These are phyloP conservation scores for Cryptosporidium viatorum DNA, from an alignment of 169 alveolate species.

Conservation along the genomic window DNA sequence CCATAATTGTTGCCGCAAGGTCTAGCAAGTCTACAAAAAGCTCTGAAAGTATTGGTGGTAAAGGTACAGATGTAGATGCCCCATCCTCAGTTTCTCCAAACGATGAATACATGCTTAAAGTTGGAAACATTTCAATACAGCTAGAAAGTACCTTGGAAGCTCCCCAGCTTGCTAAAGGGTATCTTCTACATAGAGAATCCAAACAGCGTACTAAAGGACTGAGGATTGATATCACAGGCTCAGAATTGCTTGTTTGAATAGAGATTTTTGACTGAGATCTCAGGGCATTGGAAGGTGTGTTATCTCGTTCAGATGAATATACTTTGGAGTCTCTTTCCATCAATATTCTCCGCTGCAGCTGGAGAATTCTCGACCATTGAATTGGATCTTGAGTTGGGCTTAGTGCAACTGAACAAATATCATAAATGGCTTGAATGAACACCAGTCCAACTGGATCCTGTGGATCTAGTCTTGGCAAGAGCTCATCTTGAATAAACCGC, in stretches of 20 bases:
- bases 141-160: conserved; percentile 72
- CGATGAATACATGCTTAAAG: conserved; percentile 71
- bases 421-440: conserved; percentile 59
- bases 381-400: conserved; percentile 72
- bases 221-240: conserved; percentile 38
- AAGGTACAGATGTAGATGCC: conserved; percentile 11
- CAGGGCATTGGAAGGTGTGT: background rate
- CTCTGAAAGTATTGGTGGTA: conserved; percentile 65
- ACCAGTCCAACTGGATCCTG: conserved; percentile 41
- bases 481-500: conserved; percentile 39
- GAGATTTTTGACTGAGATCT: background rate
- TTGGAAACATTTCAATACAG: conserved; percentile 72
- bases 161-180: conserved; percentile 75
- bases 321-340: conserved; percentile 52
- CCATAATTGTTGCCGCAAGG: conserved; percentile 73
- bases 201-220: conserved; percentile 64
- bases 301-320: conserved; percentile 3
- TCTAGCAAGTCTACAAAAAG: conserved; percentile 67
- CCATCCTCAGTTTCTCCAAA: conserved; percentile 55
- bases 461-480: conserved; percentile 42
- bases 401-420: conserved; percentile 56
- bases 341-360: conserved; percentile 52
- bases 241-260: conserved; percentile 1
- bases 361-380: conserved; percentile 70
- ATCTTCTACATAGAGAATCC: conserved; percentile 64